Evolutionary conservation across 2,329 filamentous ascomycete species (phyloP).

Genomic region (Sporothrix schenckii): DNA sequence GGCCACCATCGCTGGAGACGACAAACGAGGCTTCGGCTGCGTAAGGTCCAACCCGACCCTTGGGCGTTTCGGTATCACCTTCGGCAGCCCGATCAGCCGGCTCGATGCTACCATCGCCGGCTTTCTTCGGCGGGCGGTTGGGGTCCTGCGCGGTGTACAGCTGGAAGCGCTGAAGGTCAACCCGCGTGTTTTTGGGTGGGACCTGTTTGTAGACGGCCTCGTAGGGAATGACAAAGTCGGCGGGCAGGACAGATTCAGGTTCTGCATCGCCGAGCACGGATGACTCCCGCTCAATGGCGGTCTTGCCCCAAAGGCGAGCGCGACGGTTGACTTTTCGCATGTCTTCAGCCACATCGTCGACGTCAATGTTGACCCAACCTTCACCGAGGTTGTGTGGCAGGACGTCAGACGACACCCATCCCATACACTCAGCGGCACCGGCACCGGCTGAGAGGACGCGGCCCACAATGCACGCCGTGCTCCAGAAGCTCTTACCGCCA

Average conservation of each 20-base stretch:
- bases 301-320: conserved; percentile 64
- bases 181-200: conserved; percentile 50
- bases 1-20: conserved; percentile 47
- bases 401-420: conserved; percentile 67
- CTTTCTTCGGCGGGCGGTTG: conserved; percentile 44
- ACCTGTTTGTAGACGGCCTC: conserved; percentile 57
- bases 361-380: conserved; percentile 63
- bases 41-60: conserved; percentile 42
- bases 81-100: conserved; percentile 7
- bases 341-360: conserved; percentile 53
- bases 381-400: conserved; percentile 55
- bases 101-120: conserved; percentile 7
- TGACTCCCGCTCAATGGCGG: conserved; percentile 61
- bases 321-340: conserved; percentile 32
- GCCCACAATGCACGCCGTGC: conserved; percentile 66
- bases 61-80: conserved; percentile 34
- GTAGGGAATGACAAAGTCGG: conserved; percentile 64
- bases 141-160: conserved; percentile 51
- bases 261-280: conserved; percentile 62
- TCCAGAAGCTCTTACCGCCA: conserved; percentile 68
- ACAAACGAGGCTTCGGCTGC: conserved; percentile 49
- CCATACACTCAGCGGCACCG: conserved; percentile 67
- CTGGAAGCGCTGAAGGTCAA: conserved; percentile 56
- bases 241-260: conserved; percentile 57
- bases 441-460: conserved; percentile 65